Evolutionary conservation across 352 stramenopile species (phyloP), one percentile per base, ranked within the genome.

Genomic region (Phytophthora aleatoria): DNA sequence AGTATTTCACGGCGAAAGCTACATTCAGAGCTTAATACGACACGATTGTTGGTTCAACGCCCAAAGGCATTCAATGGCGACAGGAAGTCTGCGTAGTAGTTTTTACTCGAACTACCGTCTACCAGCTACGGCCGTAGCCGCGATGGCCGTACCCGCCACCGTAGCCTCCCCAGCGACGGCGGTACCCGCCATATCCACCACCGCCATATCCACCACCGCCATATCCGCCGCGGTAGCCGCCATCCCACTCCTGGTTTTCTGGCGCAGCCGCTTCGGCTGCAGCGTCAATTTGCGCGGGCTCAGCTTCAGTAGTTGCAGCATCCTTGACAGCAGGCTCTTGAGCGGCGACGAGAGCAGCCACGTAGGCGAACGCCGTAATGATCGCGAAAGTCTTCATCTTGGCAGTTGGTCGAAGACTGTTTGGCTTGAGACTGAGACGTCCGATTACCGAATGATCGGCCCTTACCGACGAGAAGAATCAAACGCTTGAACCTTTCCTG

Each of bases 331-430:
- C 20, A 43, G 50, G 27, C 5, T 71, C 63, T 13, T 55, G 50
- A 20, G 49, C 56, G 53, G 5, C 20, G 20, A 39, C 39, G 33
- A 69, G 45, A 38, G 61, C 30, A 5, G 35, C 45, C 53, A 64
- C 26, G 41, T 45, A 64, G 42, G 54, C 56, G 33, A 64, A 41
- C 10, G 35, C 54, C 48, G 53, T 48, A 27, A 59, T 28, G 13
- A 69, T 47, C 15, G 53, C 61, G 31, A 66, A 12, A 26, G 41
- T 51, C 52, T 60, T 60, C 52, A 60, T 60, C 16, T 13, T 39
- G 24, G 9, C 20, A 42, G 31, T 42, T 9, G n/a, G 4, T 13
- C 24, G 24, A 28, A 42, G 44, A 24, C 16, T 38, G 24, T 9
- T 57, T 57, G 50, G 27, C 31, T 57, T 57, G 50, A 48, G 20